These are phyloP conservation scores for Magnaporthiopsis incrustans DNA, from an alignment of 2,329 filamentous ascomycete species.

Conservation along the genomic window DNA sequence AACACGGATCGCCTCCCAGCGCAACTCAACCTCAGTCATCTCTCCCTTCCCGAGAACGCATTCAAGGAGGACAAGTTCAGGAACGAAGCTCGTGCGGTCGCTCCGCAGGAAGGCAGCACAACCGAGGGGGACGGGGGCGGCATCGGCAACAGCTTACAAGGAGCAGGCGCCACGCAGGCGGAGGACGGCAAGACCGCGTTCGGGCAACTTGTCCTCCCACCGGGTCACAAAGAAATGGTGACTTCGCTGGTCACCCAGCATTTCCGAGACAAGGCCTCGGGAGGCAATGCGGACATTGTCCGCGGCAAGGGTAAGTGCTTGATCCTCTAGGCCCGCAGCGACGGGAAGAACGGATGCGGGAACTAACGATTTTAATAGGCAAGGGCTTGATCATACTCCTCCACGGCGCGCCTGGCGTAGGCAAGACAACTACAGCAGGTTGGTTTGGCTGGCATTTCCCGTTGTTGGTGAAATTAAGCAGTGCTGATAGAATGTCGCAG, in stretches of 20 bases:
- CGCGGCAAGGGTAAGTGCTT: constrained; percentile 16
- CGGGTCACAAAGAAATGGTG: constrained; percentile 21
- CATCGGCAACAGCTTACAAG: constrained; percentile 6
- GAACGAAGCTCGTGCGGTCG: neutral
- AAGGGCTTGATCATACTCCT: constrained; percentile 23
- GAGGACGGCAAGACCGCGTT: constrained; percentile 13
- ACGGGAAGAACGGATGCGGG: no score
- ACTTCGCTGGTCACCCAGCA: constrained; percentile 23
- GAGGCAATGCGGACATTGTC: constrained; percentile 21
- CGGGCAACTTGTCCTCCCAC: constrained; percentile 18
- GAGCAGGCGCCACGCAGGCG: no score
- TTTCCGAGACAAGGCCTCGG: constrained; percentile 18
- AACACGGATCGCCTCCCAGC: constrained; percentile 6
- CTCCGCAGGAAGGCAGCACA: neutral
- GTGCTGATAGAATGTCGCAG: constrained; percentile 6
- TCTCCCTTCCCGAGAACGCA: neutral
- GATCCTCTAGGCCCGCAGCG: no score
- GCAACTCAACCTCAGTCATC: constrained; percentile 10
- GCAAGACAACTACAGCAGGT: constrained; percentile 25
- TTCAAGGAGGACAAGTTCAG: no score
- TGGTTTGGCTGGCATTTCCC: neutral
- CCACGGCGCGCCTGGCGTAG: constrained; percentile 24
- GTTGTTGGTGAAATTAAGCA: neutral
- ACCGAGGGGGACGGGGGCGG: neutral
- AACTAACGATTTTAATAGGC: constrained; percentile 3